Conservation (phyloP, 495 filamentous ascomycete species). For the Entonaema liquescens region DNA sequence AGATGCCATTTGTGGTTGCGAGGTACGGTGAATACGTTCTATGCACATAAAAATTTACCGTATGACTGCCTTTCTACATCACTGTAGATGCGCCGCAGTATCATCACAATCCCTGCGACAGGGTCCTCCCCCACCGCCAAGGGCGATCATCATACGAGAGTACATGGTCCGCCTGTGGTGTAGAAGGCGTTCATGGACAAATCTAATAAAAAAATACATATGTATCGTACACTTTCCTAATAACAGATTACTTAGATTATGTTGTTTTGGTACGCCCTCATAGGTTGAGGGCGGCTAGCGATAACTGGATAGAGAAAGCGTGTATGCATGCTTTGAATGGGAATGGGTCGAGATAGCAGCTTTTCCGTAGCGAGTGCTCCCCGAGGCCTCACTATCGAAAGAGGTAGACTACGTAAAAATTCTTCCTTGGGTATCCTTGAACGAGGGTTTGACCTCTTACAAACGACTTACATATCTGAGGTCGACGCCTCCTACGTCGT, state of each 20-base stretch:
- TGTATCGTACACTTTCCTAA: background rate
- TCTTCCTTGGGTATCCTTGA: constrained; percentile 1
- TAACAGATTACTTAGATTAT: background rate
- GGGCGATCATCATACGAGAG: constrained; percentile 41
- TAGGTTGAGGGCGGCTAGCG: background rate
- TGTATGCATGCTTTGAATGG: constrained; percentile 5
- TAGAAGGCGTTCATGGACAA: no score
- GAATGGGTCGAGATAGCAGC: background rate
- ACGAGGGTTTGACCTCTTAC: background rate
- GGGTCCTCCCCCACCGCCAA: constrained; percentile 34
- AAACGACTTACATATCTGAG: constrained; percentile 5
- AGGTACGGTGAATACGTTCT: background rate
- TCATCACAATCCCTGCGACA: constrained; percentile 26
- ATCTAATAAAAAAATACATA: background rate
- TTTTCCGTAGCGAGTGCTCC: background rate
- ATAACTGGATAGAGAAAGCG: background rate
- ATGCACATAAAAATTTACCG: no score
- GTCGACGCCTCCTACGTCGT: constrained; percentile 22
- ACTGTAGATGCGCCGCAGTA: constrained; percentile 33
- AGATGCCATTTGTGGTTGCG: background rate
- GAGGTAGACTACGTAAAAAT: background rate
- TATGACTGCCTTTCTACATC: constrained; percentile 23
- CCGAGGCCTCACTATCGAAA: background rate
- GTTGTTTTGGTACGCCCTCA: background rate
- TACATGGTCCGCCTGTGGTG: constrained; percentile 3